phyloP scores from a whole-genome alignment of 495 filamentous ascomycete species.

The Penicillium pulvis region DNA sequence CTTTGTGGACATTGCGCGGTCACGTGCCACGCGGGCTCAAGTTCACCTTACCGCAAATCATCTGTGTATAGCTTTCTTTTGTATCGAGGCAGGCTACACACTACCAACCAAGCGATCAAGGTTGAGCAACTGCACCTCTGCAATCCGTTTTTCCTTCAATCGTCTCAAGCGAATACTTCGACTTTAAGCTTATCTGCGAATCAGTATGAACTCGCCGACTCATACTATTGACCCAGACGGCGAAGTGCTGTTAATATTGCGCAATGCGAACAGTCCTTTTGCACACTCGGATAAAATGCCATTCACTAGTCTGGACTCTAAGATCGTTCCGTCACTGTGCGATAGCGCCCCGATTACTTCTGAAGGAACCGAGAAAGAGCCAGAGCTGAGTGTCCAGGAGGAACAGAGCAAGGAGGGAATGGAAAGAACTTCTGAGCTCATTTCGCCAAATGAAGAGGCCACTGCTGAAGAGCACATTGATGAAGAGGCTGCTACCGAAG shows the following conservation, averaged over 20 bases:
- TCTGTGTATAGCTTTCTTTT: too few species aligned
- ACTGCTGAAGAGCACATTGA: background rate
- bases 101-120: too few species aligned
- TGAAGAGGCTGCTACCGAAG: background rate
- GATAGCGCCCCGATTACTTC: background rate
- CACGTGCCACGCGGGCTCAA: too few species aligned
- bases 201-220: background rate
- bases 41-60: too few species aligned
- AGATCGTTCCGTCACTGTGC: background rate
- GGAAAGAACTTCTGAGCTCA: too few species aligned
- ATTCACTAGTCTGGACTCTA: background rate
- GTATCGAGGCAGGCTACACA: too few species aligned
- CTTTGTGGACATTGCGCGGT: too few species aligned
- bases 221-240: slow-evolving; percentile 9
- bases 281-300: background rate
- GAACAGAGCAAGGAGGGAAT: too few species aligned
- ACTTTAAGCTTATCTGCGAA: background rate
- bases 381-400: too few species aligned
- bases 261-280: slow-evolving; percentile 7
- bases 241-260: slow-evolving; percentile 7
- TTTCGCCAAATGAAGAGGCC: too few species aligned
- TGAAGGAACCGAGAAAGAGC: background rate
- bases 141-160: too few species aligned
- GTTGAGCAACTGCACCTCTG: too few species aligned
- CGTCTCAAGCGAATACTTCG: background rate